Evolutionary conservation across 2,329 filamentous ascomycete species (phyloP).

Genomic region (Curvularia sp.): DNA sequence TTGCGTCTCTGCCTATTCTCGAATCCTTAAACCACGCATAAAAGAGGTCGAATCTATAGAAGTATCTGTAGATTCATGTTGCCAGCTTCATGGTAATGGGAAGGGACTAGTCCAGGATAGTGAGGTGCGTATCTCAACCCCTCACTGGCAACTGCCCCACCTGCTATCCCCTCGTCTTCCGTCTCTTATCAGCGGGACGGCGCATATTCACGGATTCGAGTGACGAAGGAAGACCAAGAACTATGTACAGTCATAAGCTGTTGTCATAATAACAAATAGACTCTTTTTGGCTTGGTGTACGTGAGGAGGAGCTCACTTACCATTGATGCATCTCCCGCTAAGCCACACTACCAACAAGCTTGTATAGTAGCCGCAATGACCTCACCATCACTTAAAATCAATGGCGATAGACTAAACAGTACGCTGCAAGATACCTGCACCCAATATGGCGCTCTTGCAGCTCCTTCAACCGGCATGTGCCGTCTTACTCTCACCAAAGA

Average conservation of each 20-base stretch:
- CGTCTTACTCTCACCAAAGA: slow-evolving; percentile 65
- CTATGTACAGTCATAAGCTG: slow-evolving; percentile 24
- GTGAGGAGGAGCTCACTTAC: not conserved
- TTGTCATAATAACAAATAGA: slow-evolving; percentile 18
- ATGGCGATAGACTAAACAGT: slow-evolving; percentile 32
- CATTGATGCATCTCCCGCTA: not conserved
- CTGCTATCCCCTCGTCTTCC: slow-evolving; percentile 12
- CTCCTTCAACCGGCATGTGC: slow-evolving; percentile 70
- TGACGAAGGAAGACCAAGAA: slow-evolving; percentile 1
- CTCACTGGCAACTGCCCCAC: slow-evolving; percentile 29
- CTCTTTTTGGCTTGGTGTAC: slow-evolving; percentile 19
- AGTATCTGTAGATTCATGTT: slow-evolving; percentile 2
- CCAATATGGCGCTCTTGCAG: slow-evolving; percentile 35
- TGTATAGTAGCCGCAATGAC: slow-evolving; percentile 12
- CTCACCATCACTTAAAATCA: slow-evolving; percentile 22
- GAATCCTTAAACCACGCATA: not conserved
- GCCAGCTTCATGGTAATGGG: slow-evolving; percentile 12
- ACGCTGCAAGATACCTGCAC: slow-evolving; percentile 39
- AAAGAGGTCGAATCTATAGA: not conserved
- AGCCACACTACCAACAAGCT: not conserved
- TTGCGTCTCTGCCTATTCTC: slow-evolving; percentile 2
- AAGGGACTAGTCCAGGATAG: slow-evolving; percentile 25
- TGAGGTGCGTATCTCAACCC: slow-evolving; percentile 34
- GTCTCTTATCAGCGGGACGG: slow-evolving; percentile 29
- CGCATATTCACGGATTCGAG: slow-evolving; percentile 11